A percentile compares a stretch with the other conserved stretches of the same genome.
phyloP scores from a whole-genome alignment of 129 eudicot genomes.

The Glebionis coronaria region DNA sequence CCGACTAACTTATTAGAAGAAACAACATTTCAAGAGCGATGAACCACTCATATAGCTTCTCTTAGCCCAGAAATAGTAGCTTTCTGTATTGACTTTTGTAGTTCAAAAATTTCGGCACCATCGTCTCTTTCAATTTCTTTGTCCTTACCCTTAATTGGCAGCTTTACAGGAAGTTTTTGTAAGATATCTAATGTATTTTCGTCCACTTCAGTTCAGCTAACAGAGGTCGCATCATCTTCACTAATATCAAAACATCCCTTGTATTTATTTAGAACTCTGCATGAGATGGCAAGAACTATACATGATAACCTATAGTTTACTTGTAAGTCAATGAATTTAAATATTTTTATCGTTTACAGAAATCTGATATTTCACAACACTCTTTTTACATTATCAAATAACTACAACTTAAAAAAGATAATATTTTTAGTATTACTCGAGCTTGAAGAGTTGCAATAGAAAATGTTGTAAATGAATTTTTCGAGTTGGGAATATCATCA shows the following conservation, averaged over 20 bases:
- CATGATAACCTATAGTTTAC: conserved; percentile 2
- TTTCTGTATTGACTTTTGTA: conserved; percentile 38
- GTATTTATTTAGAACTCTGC: conserved; percentile 23
- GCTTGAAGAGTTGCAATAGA: conserved; percentile 83
- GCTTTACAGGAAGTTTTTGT: conserved; percentile 29
- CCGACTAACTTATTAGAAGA: conserved; percentile 50
- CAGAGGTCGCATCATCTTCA: conserved; percentile 52
- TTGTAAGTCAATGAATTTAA: not conserved
- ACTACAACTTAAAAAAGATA: too few species aligned
- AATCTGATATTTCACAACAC: too few species aligned
- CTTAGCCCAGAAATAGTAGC: conserved; percentile 38
- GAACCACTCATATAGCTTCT: conserved; percentile 56
- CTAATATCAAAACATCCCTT: conserved; percentile 84
- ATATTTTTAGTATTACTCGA: too few species aligned
- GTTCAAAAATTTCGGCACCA: conserved; percentile 27
- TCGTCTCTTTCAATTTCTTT: conserved; percentile 44
- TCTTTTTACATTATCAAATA: too few species aligned
- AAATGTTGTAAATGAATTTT: conserved; percentile 64
- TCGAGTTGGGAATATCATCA: conserved; percentile 51
- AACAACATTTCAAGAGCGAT: conserved; percentile 42
- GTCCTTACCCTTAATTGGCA: conserved; percentile 34
- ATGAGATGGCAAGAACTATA: conserved; percentile 12
- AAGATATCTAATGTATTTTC: conserved; percentile 40
- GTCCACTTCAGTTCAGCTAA: conserved; percentile 47
- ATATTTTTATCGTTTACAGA: too few species aligned